Percentiles rank a stretch among this genome's conserved stretches.
These are phyloP conservation scores for Casaregolazyma suthepensis DNA, from an alignment of 1,139 yeast genomes.

Conservation along the genomic window DNA sequence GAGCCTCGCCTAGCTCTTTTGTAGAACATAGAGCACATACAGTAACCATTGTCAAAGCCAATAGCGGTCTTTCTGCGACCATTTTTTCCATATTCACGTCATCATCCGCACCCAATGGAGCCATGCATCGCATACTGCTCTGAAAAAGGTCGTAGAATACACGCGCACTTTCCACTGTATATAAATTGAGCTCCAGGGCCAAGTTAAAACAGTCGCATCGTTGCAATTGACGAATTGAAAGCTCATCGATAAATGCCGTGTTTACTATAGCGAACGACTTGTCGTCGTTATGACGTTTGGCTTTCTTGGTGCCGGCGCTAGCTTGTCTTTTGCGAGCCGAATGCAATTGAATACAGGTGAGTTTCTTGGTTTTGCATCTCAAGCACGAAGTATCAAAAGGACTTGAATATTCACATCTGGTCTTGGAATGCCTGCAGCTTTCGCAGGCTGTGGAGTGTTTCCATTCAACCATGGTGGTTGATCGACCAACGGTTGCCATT, in stretches of 20 bases:
- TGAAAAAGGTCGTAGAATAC: conserved; percentile 5
- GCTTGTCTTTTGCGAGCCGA: not conserved
- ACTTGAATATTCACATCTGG: conserved; percentile 48
- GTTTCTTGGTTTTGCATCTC: conserved; percentile 42
- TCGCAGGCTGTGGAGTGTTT: conserved; percentile 44
- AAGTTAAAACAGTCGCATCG: conserved; percentile 6
- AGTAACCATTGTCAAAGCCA: conserved; percentile 42
- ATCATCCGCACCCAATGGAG: conserved; percentile 5
- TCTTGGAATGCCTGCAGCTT: conserved; percentile 49
- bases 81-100: conserved; percentile 34
- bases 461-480: conserved; percentile 4
- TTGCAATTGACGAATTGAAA: not conserved
- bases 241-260: not conserved
- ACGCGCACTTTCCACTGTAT: conserved; percentile 7
- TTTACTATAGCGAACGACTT: not conserved
- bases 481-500: no score
- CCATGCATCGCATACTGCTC: not conserved
- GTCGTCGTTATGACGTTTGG: no score
- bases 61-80: conserved; percentile 39
- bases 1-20: conserved; percentile 34
- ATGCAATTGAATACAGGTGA: conserved; percentile 32
- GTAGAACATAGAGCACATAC: conserved; percentile 45
- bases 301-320: not conserved
- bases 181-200: conserved; percentile 8
- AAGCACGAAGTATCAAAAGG: conserved; percentile 42